These are phyloP conservation scores for Diaporthe eres DNA, from an alignment of 2,329 filamentous ascomycete species.

Conservation along the genomic window DNA sequence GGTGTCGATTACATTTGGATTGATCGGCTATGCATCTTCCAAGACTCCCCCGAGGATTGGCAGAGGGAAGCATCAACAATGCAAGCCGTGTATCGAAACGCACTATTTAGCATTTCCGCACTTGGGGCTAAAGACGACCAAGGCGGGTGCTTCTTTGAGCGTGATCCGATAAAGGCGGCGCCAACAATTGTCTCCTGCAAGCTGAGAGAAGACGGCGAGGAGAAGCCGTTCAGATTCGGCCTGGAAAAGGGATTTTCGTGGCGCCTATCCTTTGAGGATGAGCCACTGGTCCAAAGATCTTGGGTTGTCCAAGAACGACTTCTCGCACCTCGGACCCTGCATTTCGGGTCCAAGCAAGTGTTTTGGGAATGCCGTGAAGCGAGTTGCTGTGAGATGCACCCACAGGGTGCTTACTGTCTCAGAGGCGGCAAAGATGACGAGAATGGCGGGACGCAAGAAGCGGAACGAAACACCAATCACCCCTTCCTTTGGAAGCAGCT, in stretches of 20 bases:
- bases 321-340: conserved; percentile 13
- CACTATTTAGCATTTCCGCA: not conserved
- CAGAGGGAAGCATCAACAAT: not conserved
- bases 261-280: not conserved
- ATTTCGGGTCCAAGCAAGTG: conserved; percentile 6
- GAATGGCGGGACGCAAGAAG: not conserved
- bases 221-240: not conserved
- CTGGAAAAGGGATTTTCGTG: not conserved
- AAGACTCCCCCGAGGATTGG: not conserved
- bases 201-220: conserved; percentile 2
- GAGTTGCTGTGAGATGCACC: not conserved
- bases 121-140: not conserved
- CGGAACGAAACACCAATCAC: not conserved
- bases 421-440: not conserved
- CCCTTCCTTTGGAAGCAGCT: conserved; percentile 1
- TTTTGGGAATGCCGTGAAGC: conserved; percentile 11
- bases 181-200: conserved; percentile 3
- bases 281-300: not conserved
- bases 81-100: not conserved
- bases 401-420: not conserved
- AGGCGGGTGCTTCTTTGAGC: not conserved
- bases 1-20: not conserved
- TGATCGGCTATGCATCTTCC: not conserved
- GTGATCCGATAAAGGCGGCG: not conserved
- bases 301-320: conserved; percentile 18